Evolutionary conservation across 139 green algal species (phyloP).

Genomic region (Chlorella sp.): DNA sequence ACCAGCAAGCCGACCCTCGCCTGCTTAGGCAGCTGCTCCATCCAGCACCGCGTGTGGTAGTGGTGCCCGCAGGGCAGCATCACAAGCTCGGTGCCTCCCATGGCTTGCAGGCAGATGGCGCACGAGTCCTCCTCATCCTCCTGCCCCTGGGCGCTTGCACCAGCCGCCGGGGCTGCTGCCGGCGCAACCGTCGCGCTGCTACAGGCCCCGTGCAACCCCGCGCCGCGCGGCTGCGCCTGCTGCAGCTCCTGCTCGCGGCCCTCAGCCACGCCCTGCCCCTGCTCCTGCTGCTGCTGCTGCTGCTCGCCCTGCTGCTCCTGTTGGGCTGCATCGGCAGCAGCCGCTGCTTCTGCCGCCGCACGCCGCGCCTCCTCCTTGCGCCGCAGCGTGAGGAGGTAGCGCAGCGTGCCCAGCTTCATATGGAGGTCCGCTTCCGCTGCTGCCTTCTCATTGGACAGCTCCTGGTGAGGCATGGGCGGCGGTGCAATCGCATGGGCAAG

Average conservation of each 20-base stretch:
- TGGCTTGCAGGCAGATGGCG: constrained; percentile 71
- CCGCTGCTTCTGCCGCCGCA: background rate
- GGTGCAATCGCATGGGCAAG: background rate
- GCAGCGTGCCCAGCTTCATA: constrained; percentile 62
- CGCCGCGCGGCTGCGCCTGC: no score
- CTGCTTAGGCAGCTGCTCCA: no score
- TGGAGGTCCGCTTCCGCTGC: constrained; percentile 62
- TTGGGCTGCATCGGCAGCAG: background rate
- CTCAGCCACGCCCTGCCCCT: no score
- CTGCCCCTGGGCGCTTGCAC: no score
- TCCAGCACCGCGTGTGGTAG: constrained; percentile 66
- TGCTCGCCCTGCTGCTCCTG: background rate
- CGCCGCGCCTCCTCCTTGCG: background rate
- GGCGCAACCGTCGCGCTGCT: no score
- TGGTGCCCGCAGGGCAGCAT: constrained; percentile 80
- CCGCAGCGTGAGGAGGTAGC: constrained; percentile 66
- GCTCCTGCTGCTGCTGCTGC: background rate
- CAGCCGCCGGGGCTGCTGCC: no score
- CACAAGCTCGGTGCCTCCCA: constrained; percentile 47
- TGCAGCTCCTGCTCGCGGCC: no score
- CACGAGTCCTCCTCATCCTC: constrained; percentile 48
- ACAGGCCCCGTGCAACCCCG: no score
- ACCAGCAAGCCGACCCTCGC: no score
- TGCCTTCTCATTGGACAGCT: constrained; percentile 67
- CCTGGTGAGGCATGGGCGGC: constrained; percentile 5